These are phyloP conservation scores for Epichloe bromicola DNA, from an alignment of 2,329 filamentous ascomycete species.

Conservation along the genomic window DNA sequence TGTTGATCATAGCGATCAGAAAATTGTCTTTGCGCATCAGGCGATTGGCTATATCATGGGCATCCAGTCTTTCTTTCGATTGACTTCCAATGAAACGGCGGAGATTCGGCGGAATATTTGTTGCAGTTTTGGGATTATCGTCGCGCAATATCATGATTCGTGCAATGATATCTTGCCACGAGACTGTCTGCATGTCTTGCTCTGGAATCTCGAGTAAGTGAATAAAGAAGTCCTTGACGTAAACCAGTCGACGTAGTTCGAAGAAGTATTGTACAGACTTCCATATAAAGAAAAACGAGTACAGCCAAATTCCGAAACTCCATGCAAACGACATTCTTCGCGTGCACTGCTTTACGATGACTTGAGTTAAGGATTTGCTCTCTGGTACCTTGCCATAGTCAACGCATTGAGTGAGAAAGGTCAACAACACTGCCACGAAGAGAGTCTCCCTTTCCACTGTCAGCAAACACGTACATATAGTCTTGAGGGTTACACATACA, in stretches of 20 bases:
- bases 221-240: conserved; percentile 77
- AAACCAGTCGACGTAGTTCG: conserved; percentile 58
- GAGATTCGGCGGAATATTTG: conserved; percentile 37
- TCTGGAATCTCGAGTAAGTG: conserved; percentile 70
- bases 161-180: conserved; percentile 83
- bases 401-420: conserved; percentile 75
- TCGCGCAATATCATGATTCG: conserved; percentile 76
- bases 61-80: conserved; percentile 87
- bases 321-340: conserved; percentile 60
- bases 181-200: conserved; percentile 83
- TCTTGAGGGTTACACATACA: conserved; percentile 37
- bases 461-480: neutral
- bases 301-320: conserved; percentile 71
- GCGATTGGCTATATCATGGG: conserved; percentile 92
- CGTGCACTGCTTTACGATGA: conserved; percentile 62
- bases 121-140: conserved; percentile 68
- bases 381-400: conserved; percentile 65
- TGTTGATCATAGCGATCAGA: conserved; percentile 92
- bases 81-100: conserved; percentile 60
- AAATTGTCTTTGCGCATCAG: conserved; percentile 97
- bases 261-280: conserved; percentile 62
- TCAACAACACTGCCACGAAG: conserved; percentile 72
- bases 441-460: conserved; percentile 51
- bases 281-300: conserved; percentile 74
- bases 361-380: conserved; percentile 41